phyloP scores from a whole-genome alignment of 2,329 filamentous ascomycete species.

The Botrytis sinoallii region DNA sequence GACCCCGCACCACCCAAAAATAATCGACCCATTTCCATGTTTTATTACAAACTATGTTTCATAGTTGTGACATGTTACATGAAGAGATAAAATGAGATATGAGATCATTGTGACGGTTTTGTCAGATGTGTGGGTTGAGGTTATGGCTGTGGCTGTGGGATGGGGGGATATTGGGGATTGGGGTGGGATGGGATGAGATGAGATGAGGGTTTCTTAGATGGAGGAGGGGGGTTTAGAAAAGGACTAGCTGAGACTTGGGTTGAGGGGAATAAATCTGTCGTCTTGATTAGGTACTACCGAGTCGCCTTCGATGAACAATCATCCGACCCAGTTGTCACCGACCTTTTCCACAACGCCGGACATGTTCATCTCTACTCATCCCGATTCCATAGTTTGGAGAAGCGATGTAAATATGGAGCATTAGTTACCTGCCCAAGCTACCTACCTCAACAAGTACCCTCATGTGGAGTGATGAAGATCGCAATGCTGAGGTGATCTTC shows the following conservation, averaged over 20 bases:
- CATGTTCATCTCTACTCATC: conserved; percentile 64
- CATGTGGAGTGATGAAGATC: neutral
- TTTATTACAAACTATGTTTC: too few relatives aligned
- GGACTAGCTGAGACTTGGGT: neutral
- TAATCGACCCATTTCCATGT: too few relatives aligned
- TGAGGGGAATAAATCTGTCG: neutral
- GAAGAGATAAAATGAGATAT: too few relatives aligned
- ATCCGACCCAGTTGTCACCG: conserved; percentile 40
- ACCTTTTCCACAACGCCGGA: conserved; percentile 61
- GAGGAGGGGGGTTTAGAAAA: too few relatives aligned
- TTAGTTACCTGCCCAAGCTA: neutral
- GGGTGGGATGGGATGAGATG: neutral
- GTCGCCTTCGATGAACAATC: conserved; percentile 65
- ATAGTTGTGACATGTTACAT: too few relatives aligned
- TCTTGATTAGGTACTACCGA: conserved; percentile 40
- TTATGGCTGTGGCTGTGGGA: too few relatives aligned
- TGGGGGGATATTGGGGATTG: too few relatives aligned
- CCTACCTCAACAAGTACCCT: neutral
- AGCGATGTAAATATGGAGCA: neutral
- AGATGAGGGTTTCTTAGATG: neutral
- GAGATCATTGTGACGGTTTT: too few relatives aligned
- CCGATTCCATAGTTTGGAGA: neutral
- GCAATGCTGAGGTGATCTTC: neutral
- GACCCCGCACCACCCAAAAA: too few relatives aligned
- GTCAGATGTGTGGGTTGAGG: too few relatives aligned